Evolutionary conservation across 2,329 filamentous ascomycete genomes (phyloP).

Genomic region (Cladosporium phlei): DNA sequence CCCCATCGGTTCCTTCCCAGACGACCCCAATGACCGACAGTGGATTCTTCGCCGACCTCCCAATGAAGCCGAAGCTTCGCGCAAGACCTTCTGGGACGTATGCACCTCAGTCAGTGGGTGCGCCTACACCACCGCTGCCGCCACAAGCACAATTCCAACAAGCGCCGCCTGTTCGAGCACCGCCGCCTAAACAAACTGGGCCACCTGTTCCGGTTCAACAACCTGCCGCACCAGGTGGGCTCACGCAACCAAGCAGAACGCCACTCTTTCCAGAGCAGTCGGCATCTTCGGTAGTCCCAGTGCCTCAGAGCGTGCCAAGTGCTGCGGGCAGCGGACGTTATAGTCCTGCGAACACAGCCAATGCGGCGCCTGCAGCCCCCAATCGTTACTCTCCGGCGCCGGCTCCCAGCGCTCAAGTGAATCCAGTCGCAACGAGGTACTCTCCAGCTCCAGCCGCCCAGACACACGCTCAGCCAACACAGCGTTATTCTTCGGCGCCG

Average conservation of each 20-base stretch:
- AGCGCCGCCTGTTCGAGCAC: slow-evolving; percentile 14
- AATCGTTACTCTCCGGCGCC: slow-evolving; percentile 34
- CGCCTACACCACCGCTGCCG: slow-evolving; percentile 13
- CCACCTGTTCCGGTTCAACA: slow-evolving; percentile 22
- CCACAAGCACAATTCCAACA: slow-evolving; percentile 17
- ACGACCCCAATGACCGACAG: slow-evolving; percentile 28
- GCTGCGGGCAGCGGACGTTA: slow-evolving; percentile 14
- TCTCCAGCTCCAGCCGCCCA: slow-evolving; percentile 51
- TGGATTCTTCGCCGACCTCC: slow-evolving; percentile 48
- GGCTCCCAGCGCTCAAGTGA: slow-evolving; percentile 33
- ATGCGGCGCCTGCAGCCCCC: slow-evolving; percentile 25
- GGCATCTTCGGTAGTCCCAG: slow-evolving; percentile 22
- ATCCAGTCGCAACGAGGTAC: slow-evolving; percentile 45
- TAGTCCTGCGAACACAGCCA: slow-evolving; percentile 21
- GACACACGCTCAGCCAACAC: slow-evolving; percentile 24
- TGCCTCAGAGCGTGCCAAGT: slow-evolving; percentile 22
- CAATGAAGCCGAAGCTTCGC: slow-evolving; percentile 39
- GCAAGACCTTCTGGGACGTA: slow-evolving; percentile 25
- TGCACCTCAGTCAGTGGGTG: slow-evolving; percentile 22
- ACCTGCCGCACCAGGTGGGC: slow-evolving; percentile 23
- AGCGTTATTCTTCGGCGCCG: slow-evolving; percentile 38
- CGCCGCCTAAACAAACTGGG: slow-evolving; percentile 13
- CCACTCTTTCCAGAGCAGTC: slow-evolving; percentile 36
- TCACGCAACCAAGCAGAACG: slow-evolving; percentile 39
- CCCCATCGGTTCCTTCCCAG: slow-evolving; percentile 18